Evolutionary conservation across 2,329 filamentous ascomycete genomes (phyloP).

Genomic region (Trichoderma harzianum): DNA sequence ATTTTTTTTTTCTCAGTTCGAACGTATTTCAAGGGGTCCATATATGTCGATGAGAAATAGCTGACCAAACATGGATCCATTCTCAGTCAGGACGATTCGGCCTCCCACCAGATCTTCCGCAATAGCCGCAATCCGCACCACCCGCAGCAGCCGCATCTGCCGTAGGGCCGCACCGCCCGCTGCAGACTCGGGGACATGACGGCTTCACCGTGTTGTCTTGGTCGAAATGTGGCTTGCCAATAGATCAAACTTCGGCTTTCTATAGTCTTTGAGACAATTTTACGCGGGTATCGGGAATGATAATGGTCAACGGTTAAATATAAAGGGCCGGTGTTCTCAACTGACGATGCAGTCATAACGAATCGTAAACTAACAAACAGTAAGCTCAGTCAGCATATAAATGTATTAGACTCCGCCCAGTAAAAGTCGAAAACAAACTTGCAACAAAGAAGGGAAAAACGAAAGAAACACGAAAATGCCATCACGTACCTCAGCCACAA

Average conservation of each 20-base stretch:
- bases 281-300: background rate
- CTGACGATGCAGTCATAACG: background rate
- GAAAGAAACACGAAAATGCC: background rate
- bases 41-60: background rate
- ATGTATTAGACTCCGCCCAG: background rate
- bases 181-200: background rate
- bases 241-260: background rate
- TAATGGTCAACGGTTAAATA: background rate
- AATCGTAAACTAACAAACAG: background rate
- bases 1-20: background rate
- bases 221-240: background rate
- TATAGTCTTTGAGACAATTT: background rate
- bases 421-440: background rate
- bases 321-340: background rate
- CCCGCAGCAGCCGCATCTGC: background rate
- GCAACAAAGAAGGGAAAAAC: background rate
- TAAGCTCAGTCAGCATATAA: background rate
- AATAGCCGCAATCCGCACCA: background rate
- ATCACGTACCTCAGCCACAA: background rate
- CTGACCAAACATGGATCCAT: background rate
- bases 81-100: background rate
- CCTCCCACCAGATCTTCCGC: background rate
- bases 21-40: background rate
- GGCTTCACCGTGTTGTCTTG: background rate
- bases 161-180: background rate